phyloP scores from a whole-genome alignment of 2,329 filamentous ascomycete species.

The Monilinia aucupariae region DNA sequence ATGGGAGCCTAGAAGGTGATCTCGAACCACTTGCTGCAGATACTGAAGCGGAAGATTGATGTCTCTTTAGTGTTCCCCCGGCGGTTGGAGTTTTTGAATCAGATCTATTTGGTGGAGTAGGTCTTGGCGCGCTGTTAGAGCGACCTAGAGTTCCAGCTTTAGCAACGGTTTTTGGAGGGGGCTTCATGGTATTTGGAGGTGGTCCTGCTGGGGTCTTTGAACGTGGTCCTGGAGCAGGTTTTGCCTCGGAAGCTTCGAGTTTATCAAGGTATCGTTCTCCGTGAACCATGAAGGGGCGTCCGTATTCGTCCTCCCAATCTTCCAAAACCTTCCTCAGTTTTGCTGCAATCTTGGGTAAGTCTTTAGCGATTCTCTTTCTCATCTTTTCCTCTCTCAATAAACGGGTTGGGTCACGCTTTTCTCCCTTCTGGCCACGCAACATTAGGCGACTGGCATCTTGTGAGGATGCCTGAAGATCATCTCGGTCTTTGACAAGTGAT shows the following conservation, averaged over 20 bases:
- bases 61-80: constrained; percentile 32
- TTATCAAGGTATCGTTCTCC: constrained; percentile 87
- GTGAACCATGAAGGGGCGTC: constrained; percentile 85
- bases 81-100: constrained; percentile 51
- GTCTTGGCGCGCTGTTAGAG: constrained; percentile 28
- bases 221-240: constrained; percentile 54
- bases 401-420: constrained; percentile 90
- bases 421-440: constrained; percentile 85
- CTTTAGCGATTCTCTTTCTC: constrained; percentile 94
- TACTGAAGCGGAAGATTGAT: constrained; percentile 24
- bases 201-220: constrained; percentile 71
- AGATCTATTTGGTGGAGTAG: constrained; percentile 29
- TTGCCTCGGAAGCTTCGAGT: constrained; percentile 59
- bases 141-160: constrained; percentile 31
- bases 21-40: constrained; percentile 29
- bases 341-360: constrained; percentile 82
- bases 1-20: constrained; percentile 65
- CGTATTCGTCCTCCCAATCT: constrained; percentile 89
- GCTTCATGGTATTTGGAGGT: constrained; percentile 42
- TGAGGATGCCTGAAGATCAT: constrained; percentile 82
- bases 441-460: constrained; percentile 93
- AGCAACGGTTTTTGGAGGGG: constrained; percentile 16
- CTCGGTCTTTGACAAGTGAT: constrained; percentile 74
- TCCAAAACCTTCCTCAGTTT: constrained; percentile 81
- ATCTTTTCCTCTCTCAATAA: constrained; percentile 95